These are phyloP conservation scores for Suillus hirtellus DNA, from an alignment of 768 basidiomycete genomes.

Conservation along the genomic window DNA sequence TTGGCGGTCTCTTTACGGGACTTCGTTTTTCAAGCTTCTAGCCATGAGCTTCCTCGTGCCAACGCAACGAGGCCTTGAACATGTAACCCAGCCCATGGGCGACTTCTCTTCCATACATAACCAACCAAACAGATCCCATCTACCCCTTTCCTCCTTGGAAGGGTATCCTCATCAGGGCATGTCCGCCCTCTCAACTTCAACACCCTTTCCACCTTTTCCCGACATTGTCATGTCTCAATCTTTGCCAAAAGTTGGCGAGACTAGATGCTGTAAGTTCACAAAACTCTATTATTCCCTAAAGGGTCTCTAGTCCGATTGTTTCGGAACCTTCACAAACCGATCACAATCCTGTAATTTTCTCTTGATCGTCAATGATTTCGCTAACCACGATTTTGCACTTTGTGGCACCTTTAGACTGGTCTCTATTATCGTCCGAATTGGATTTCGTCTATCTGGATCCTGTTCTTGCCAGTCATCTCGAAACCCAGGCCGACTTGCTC, in stretches of 20 bases:
- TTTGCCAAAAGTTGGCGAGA: slow-evolving; percentile 65
- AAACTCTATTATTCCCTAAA: slow-evolving; percentile 19
- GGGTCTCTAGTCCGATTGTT: slow-evolving; percentile 13
- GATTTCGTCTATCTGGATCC: slow-evolving; percentile 85
- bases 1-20: slow-evolving; percentile 22
- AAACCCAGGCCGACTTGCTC: slow-evolving; percentile 65
- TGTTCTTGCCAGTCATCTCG: slow-evolving; percentile 70
- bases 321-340: slow-evolving; percentile 19
- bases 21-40: slow-evolving; percentile 21
- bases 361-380: slow-evolving; percentile 16
- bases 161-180: slow-evolving; percentile 34
- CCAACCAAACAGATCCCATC: slow-evolving; percentile 34
- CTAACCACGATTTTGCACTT: slow-evolving; percentile 19
- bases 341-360: slow-evolving; percentile 19
- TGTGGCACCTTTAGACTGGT: slow-evolving; percentile 62
- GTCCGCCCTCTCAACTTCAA: slow-evolving; percentile 28
- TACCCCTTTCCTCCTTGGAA: slow-evolving; percentile 41
- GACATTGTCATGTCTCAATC: slow-evolving; percentile 37
- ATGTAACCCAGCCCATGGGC: slow-evolving; percentile 26
- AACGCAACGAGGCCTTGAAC: slow-evolving; percentile 33
- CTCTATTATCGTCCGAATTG: slow-evolving; percentile 73
- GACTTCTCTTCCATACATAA: slow-evolving; percentile 33
- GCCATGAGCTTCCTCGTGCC: slow-evolving; percentile 38
- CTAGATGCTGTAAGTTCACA: slow-evolving; percentile 69
- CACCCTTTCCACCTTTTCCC: slow-evolving; percentile 28